phyloP scores from a whole-genome alignment of 306 rosid genomes.

The Vicia faba region DNA sequence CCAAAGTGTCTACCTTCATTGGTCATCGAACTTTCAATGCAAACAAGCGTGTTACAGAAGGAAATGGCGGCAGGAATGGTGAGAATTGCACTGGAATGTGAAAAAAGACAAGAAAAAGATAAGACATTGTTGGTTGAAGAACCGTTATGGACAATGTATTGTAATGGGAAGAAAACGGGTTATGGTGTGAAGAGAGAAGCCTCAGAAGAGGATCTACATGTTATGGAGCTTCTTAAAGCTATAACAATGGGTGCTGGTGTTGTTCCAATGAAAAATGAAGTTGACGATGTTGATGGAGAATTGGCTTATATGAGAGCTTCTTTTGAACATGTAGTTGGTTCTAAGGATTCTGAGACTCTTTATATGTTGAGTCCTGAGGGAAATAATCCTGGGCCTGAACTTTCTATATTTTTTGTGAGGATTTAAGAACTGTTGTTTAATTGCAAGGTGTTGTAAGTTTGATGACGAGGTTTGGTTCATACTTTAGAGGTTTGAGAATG shows the following conservation, averaged over 20 bases:
- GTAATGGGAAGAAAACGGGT: slow-evolving; percentile 79
- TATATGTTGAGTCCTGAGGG: slow-evolving; percentile 87
- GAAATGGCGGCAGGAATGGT: slow-evolving; percentile 78
- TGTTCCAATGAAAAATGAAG: slow-evolving; percentile 52
- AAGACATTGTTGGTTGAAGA: slow-evolving; percentile 60
- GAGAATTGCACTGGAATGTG: slow-evolving; percentile 78
- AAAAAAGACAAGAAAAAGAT: slow-evolving; percentile 64
- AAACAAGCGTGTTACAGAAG: slow-evolving; percentile 57
- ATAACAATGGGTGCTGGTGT: slow-evolving; percentile 88
- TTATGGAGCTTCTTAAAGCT: slow-evolving; percentile 73
- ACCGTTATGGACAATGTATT: slow-evolving; percentile 72
- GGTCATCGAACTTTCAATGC: slow-evolving; percentile 72
- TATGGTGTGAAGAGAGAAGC: slow-evolving; percentile 74
- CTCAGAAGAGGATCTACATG: slow-evolving; percentile 57
- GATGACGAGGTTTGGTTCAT: background rate
- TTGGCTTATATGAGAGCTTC: slow-evolving; percentile 68
- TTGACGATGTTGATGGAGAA: slow-evolving; percentile 55
- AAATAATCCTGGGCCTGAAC: slow-evolving; percentile 67
- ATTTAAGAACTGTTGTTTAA: slow-evolving; percentile 27
- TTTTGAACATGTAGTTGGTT: slow-evolving; percentile 71
- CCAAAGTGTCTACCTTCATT: slow-evolving; percentile 54
- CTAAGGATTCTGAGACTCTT: slow-evolving; percentile 72
- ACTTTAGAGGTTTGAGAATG: background rate
- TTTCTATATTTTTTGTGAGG: slow-evolving; percentile 78
- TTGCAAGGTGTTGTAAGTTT: background rate